Evolutionary conservation across 2,329 filamentous ascomycete species (phyloP).

Genomic region (Iodosphaeria phyllophila): DNA sequence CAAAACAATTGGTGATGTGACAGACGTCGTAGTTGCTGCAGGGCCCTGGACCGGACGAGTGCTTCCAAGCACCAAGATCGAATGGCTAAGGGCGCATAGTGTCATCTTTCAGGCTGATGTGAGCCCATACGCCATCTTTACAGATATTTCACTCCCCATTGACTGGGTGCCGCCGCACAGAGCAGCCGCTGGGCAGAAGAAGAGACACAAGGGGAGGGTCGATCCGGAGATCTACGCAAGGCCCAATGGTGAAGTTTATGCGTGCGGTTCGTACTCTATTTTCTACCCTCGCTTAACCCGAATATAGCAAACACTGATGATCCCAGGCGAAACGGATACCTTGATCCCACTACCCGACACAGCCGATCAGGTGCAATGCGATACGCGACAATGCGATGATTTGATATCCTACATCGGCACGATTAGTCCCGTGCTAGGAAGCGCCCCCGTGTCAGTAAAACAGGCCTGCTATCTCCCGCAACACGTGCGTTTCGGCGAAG

Average conservation of each 20-base stretch:
- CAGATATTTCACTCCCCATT: slow-evolving; percentile 56
- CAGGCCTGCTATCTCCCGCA: slow-evolving; percentile 92
- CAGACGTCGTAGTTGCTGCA: slow-evolving; percentile 35
- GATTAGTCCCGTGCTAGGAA: slow-evolving; percentile 45
- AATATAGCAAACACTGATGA: slow-evolving; percentile 1
- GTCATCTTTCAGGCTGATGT: slow-evolving; percentile 47
- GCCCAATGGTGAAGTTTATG: slow-evolving; percentile 78
- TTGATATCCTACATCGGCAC: slow-evolving; percentile 60
- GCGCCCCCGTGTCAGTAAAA: slow-evolving; percentile 49
- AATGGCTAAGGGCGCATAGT: slow-evolving; percentile 42
- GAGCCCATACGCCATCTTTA: slow-evolving; percentile 66
- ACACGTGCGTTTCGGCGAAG: slow-evolving; percentile 41
- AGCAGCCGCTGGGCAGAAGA: slow-evolving; percentile 25
- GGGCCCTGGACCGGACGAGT: slow-evolving; percentile 45
- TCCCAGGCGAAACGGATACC: slow-evolving; percentile 54
- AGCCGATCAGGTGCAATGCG: slow-evolving; percentile 57
- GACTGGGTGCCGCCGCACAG: slow-evolving; percentile 38
- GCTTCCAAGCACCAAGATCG: slow-evolving; percentile 36
- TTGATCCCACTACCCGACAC: slow-evolving; percentile 56
- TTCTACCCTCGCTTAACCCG: background rate
- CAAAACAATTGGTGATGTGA: slow-evolving; percentile 22
- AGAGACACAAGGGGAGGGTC: slow-evolving; percentile 41
- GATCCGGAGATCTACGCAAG: slow-evolving; percentile 89
- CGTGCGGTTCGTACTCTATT: slow-evolving; percentile 43
- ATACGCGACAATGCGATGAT: slow-evolving; percentile 64